These are phyloP conservation scores for Coprinopsis sp. DNA, from an alignment of 768 basidiomycete species.

Conservation along the genomic window DNA sequence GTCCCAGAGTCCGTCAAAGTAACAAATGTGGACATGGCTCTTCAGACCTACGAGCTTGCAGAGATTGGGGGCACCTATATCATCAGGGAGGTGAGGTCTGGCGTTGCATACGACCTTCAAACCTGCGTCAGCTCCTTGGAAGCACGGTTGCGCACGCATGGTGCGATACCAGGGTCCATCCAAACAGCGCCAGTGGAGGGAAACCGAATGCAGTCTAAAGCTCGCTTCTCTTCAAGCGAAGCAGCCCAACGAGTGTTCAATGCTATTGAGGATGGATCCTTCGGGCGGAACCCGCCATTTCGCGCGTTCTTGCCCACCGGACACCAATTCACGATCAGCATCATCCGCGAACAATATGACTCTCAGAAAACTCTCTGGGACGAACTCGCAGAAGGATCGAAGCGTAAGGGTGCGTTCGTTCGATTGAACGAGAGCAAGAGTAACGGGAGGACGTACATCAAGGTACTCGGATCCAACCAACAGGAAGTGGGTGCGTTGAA, in stretches of 20 bases:
- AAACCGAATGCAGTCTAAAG: constrained; percentile 25
- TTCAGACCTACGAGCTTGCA: background rate
- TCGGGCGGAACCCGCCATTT: constrained; percentile 26
- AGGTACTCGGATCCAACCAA: constrained; percentile 46
- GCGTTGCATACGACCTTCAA: constrained; percentile 4
- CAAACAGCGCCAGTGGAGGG: background rate
- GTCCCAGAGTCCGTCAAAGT: constrained; percentile 3
- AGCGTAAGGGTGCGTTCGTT: constrained; percentile 29
- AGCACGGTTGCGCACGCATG: background rate
- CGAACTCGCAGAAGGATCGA: constrained; percentile 35
- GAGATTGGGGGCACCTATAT: background rate
- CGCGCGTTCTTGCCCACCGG: constrained; percentile 43
- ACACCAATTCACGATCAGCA: constrained; percentile 45
- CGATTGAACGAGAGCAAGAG: constrained; percentile 17
- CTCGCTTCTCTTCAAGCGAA: constrained; percentile 47
- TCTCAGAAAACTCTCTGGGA: constrained; percentile 51
- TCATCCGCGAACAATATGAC: constrained; percentile 44
- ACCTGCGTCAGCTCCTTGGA: background rate
- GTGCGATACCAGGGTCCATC: constrained; percentile 1
- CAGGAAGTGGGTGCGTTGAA: constrained; percentile 52
- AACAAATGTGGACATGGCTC: constrained; percentile 1
- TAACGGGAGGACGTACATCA: constrained; percentile 29
- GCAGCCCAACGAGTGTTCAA: constrained; percentile 37
- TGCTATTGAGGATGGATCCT: constrained; percentile 28
- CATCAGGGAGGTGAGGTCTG: constrained; percentile 5